Percentiles rank a stretch among this genome's conserved stretches.
phyloP scores from a whole-genome alignment of 805 yeast genomes.

The Saccharomycopsis sp. region DNA sequence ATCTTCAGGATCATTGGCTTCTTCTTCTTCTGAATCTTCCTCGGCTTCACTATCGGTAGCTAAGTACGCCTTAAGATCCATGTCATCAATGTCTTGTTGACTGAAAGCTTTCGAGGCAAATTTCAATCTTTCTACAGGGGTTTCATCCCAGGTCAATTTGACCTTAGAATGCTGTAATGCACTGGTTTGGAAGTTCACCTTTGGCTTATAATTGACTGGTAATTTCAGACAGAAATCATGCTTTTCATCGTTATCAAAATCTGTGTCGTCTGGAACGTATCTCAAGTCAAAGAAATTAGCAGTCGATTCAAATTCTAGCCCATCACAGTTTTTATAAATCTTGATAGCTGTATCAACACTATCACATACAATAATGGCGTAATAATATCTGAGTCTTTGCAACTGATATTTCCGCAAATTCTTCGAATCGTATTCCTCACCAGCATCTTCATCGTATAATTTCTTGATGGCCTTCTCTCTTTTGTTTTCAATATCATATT shows the following conservation, averaged over 20 bases:
- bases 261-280: conserved; percentile 90
- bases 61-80: conserved; percentile 88
- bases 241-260: conserved; percentile 64
- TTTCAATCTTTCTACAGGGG: conserved; percentile 81
- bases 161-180: conserved; percentile 96
- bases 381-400: conserved; percentile 86
- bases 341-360: conserved; percentile 59
- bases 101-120: conserved; percentile 76
- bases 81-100: conserved; percentile 80
- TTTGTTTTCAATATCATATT: conserved; percentile 24
- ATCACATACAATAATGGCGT: conserved; percentile 86
- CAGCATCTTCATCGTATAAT: conserved; percentile 73
- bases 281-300: conserved; percentile 91
- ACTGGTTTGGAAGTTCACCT: conserved; percentile 72
- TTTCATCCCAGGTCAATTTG: conserved; percentile 96
- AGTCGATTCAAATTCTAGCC: conserved; percentile 91
- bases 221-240: conserved; percentile 65
- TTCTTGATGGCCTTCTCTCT: conserved; percentile 60
- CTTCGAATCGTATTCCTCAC: conserved; percentile 75
- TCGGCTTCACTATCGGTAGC: conserved; percentile 71
- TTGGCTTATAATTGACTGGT: conserved; percentile 77
- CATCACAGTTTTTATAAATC: conserved; percentile 85
- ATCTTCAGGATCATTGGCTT: conserved; percentile 63
- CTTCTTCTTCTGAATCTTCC: conserved; percentile 42
- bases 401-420: conserved; percentile 85